phyloP scores from a whole-genome alignment of 345 rosid genomes.

The Heritiera littoralis region DNA sequence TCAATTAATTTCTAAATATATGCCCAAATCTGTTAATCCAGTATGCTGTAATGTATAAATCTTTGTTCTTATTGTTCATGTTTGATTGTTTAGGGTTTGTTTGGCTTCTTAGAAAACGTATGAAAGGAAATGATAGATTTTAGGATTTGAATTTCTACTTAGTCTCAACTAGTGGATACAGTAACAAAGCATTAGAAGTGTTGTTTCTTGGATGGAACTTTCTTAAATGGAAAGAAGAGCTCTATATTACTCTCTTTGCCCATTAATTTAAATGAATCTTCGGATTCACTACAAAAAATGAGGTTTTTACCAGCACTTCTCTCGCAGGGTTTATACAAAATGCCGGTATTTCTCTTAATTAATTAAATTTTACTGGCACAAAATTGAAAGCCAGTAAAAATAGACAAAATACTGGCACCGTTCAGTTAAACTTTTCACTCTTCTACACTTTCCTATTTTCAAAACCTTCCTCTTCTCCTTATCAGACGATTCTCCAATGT shows the following conservation, averaged over 20 bases:
- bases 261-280: neutral
- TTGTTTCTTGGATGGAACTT: neutral
- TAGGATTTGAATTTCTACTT: neutral
- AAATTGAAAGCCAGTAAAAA: too few species aligned
- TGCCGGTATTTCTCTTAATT: too few species aligned
- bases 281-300: too few species aligned
- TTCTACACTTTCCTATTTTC: too few species aligned
- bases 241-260: neutral
- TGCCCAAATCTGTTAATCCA: neutral
- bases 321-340: too few species aligned
- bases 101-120: neutral
- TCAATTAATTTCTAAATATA: neutral
- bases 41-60: neutral
- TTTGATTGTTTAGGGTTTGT: neutral
- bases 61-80: neutral
- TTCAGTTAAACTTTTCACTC: too few species aligned
- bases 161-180: neutral
- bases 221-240: neutral
- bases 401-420: too few species aligned
- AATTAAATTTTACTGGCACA: too few species aligned
- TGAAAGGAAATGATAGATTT: neutral
- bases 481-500: too few species aligned
- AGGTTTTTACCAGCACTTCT: too few species aligned
- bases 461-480: too few species aligned
- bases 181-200: neutral